Conservation (phyloP, 192 early-diverging fungal genomes). For the Coemansia sp. region DNA sequence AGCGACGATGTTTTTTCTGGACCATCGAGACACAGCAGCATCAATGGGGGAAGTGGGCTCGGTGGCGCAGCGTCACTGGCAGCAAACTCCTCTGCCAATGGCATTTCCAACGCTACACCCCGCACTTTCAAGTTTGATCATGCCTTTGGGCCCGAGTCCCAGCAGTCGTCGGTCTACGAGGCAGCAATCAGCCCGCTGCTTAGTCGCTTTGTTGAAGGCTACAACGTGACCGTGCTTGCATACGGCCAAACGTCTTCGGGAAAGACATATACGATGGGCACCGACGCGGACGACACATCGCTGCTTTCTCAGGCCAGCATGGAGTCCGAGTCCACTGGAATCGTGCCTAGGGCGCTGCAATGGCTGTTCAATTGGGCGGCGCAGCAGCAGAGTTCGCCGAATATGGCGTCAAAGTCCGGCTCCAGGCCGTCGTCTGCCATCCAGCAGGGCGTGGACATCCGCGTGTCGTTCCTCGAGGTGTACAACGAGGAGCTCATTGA, state of each 20-base stretch:
- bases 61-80: constrained; percentile 6
- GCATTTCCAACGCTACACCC: constrained; percentile 10
- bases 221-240: constrained; percentile 93
- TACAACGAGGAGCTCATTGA: constrained; percentile 98
- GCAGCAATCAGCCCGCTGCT: constrained; percentile 56
- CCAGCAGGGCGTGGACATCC: constrained; percentile 22
- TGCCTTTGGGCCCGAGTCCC: constrained; percentile 61
- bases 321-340: constrained; percentile 44
- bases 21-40: constrained; percentile 5
- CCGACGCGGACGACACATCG: constrained; percentile 49
- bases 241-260: constrained; percentile 93
- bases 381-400: constrained; percentile 14
- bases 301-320: constrained; percentile 11
- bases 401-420: neutral
- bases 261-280: constrained; percentile 97
- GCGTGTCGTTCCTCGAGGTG: constrained; percentile 90
- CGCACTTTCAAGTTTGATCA: constrained; percentile 65
- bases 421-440: constrained; percentile 3
- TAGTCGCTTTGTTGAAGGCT: constrained; percentile 72
- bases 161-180: constrained; percentile 65
- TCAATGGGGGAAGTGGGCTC: neutral
- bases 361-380: constrained; percentile 59
- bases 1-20: constrained; percentile 14
- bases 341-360: constrained; percentile 73
- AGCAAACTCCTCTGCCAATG: constrained; percentile 3